Conservation (phyloP, 177 flowering plant genomes). For the Vitis hybrid region DNA sequence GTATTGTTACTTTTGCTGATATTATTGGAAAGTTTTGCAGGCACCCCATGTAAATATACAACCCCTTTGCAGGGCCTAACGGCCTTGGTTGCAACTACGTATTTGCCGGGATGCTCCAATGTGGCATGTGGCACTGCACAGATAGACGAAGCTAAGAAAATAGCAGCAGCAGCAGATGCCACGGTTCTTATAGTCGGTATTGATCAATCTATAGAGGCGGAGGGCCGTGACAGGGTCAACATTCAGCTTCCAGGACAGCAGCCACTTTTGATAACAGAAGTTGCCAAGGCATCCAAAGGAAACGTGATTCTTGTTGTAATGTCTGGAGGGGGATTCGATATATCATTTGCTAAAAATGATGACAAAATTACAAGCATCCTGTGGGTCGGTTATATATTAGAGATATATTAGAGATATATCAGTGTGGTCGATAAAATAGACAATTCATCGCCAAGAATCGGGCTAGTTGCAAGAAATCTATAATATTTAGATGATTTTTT, state of each 20-base stretch:
- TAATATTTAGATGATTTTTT: too few species aligned
- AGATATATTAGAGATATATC: too few species aligned
- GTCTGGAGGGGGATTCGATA: conserved; percentile 94
- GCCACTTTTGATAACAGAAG: conserved; percentile 42
- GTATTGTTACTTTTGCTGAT: too few species aligned
- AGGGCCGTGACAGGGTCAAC: conserved; percentile 65
- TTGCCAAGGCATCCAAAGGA: conserved; percentile 79
- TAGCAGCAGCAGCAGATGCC: conserved; percentile 82
- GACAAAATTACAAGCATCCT: too few species aligned
- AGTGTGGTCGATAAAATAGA: too few species aligned
- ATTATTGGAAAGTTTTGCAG: conserved; percentile 26
- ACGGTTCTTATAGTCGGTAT: conserved; percentile 80
- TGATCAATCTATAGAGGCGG: conserved; percentile 79
- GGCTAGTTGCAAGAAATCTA: too few species aligned
- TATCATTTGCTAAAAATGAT: conserved; percentile 74
- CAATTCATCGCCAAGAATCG: too few species aligned
- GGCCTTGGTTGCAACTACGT: conserved; percentile 51
- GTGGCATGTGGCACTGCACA: conserved; percentile 58
- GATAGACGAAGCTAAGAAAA: conserved; percentile 56
- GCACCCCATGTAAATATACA: conserved; percentile 83
- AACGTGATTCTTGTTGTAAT: conserved; percentile 93
- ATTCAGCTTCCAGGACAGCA: conserved; percentile 88
- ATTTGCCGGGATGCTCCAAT: conserved; percentile 64
- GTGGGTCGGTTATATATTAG: too few species aligned
- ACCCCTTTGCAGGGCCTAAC: conserved; percentile 84